Percentiles rank a stretch among this genome's conserved stretches.
Evolutionary conservation across 352 stramenopile species (phyloP).

Genomic region (Pythium aristosporum): DNA sequence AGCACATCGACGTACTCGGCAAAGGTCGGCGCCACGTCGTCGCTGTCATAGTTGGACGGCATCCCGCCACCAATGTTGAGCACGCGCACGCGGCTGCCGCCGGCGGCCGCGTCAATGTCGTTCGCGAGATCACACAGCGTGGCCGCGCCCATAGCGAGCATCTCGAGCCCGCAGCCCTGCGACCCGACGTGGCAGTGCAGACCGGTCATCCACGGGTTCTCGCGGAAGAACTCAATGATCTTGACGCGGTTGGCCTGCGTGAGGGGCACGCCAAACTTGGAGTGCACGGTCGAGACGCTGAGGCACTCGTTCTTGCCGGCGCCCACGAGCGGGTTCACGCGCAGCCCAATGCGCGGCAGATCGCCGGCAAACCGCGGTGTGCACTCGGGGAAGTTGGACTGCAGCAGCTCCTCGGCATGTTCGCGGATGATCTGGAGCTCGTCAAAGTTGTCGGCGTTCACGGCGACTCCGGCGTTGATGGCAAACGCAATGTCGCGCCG

Average conservation of each 20-base stretch:
- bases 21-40: slow-evolving; percentile 73
- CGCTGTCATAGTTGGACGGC: slow-evolving; percentile 86
- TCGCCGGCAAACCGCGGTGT: slow-evolving; percentile 57
- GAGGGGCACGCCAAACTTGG: slow-evolving; percentile 91
- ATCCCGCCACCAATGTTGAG: slow-evolving; percentile 92
- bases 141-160: slow-evolving; percentile 77
- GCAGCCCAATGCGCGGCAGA: slow-evolving; percentile 82
- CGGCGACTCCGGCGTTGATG: slow-evolving; percentile 77
- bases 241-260: slow-evolving; percentile 47
- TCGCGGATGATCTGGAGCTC: slow-evolving; percentile 84
- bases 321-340: slow-evolving; percentile 89
- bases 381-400: slow-evolving; percentile 69
- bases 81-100: slow-evolving; percentile 71
- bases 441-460: slow-evolving; percentile 92
- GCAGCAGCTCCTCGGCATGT: slow-evolving; percentile 88
- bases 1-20: slow-evolving; percentile 81
- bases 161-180: slow-evolving; percentile 80
- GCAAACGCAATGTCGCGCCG: slow-evolving; percentile 83
- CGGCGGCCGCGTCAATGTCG: slow-evolving; percentile 66
- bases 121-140: slow-evolving; percentile 82
- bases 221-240: slow-evolving; percentile 74
- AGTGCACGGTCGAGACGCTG: slow-evolving; percentile 83
- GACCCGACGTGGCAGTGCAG: slow-evolving; percentile 89
- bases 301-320: slow-evolving; percentile 82
- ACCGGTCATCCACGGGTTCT: slow-evolving; percentile 86